Conservation (phyloP, 345 rosid species). For the Camelina hispida region DNA sequence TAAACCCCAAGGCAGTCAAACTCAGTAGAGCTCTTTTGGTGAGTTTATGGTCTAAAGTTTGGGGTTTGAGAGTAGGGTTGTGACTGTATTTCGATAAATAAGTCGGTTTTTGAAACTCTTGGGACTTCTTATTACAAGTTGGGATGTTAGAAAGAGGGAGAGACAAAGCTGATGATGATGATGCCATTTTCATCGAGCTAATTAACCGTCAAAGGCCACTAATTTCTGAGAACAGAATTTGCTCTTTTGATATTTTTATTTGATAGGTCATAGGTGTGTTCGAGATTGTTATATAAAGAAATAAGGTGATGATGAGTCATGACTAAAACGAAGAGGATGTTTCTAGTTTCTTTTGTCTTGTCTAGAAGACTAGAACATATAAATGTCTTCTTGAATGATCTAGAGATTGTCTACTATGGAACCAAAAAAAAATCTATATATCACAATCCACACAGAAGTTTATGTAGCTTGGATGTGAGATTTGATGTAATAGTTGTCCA, state of each 20-base stretch:
- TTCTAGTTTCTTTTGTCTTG: conserved; percentile 36
- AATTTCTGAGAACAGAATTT: not conserved
- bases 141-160: conserved; percentile 51
- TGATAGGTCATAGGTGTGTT: not conserved
- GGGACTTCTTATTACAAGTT: conserved; percentile 51
- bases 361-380: conserved; percentile 36
- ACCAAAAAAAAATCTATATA: not conserved
- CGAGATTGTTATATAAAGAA: conserved; percentile 25
- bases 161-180: conserved; percentile 49
- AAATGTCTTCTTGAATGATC: conserved; percentile 34
- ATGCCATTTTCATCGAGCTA: conserved; percentile 23
- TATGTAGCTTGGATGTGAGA: not conserved
- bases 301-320: conserved; percentile 15
- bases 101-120: conserved; percentile 45
- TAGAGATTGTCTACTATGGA: conserved; percentile 11
- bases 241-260: conserved; percentile 6
- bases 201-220: not conserved
- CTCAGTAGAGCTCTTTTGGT: conserved; percentile 54
- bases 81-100: conserved; percentile 39
- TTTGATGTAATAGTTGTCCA: conserved; percentile 1
- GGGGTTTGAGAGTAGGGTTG: conserved; percentile 39
- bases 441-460: not conserved
- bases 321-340: conserved; percentile 31
- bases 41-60: conserved; percentile 35
- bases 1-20: conserved; percentile 47